Evolutionary conservation across 768 basidiomycete species (phyloP), one percentile per base, ranked within the genome.

Genomic region (Cyclocybe aegerita): DNA sequence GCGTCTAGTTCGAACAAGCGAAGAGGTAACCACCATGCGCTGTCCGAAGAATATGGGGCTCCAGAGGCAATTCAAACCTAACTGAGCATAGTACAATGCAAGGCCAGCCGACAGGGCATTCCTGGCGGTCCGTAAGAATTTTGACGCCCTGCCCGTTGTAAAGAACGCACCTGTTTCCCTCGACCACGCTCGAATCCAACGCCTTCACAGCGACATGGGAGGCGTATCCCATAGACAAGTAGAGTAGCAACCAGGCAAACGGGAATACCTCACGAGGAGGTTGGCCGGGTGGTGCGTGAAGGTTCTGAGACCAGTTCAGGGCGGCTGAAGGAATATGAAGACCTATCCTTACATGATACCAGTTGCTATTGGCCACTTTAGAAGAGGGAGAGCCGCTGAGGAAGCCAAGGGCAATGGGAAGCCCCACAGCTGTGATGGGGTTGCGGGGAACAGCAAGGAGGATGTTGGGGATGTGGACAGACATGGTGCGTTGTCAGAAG

Each of bases 181-280:
- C 70, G 16, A 72, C 65, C 4, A 70, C 57, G 7, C 78, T 64
- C 9, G 51, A 56, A 58, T 85, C 84, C 50, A 83, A 68, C 1
- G 79, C 70, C 54, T 75, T 73, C 33, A 79, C 79, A 3, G 82
- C 78, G 23, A 87, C 60, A 62, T 86, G 81, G 6, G 83, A 84
- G 7, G 83, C 83, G 59, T 79, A 86, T 15, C 86, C 86, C 83
- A 87, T 85, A 7, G 73, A 68, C 11, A 74, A 48, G 58, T 80
- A 82, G 10, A 84, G 56, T 0, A 71, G 59, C 0, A 78, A 72
- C 83, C 83, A 83, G 9, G 82, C 79, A 46, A 83, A 74, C 8
- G 81, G 81, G 56, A 86, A 86, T 1, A 74, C 76, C 45, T 74
- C 70, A 30, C 71, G 65, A 16, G 82, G 78, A 30, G 80, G 80